Evolutionary conservation across 2,329 filamentous ascomycete species (phyloP), one percentile per base, ranked within the genome.

Genomic region (Pestalotiopsis sp.): DNA sequence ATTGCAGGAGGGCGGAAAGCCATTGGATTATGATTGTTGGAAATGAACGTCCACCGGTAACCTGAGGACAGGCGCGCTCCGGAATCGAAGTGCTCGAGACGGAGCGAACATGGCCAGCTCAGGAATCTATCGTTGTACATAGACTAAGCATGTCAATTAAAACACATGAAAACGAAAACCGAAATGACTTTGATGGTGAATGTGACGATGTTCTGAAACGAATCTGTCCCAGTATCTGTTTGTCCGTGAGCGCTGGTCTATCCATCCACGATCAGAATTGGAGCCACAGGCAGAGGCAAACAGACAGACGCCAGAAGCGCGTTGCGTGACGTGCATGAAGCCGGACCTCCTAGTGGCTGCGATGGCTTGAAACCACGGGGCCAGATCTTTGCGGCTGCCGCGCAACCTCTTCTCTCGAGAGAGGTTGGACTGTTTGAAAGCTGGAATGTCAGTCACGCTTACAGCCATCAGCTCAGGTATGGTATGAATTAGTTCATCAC

Each of bases 1-100:
- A 49, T 13, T 49, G 23, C 31, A 7, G n/a, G 23, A 23, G n/a
- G n/a, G 45, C 57, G 31, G 36, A 62, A 59, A 56, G 67, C 25
- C 20, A 31, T 68, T 58, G 25, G 13, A 60, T 60, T 56, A 61
- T 20, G 68, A 59, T 66, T 67, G 67, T 57, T 69, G 49, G 49
- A 27, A 67, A 39, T 61, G 31, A 39, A 25, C 65, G n/a, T 60
- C 23, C 25, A 41, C 36, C 65, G 36, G 20, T n/a, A 39, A 20
- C 12, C 59, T 49, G 39, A 31, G 57, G 56, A 61, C 41, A 23
- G 59, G 58, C 41, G 67, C 68, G 65, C 62, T 73, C 77, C 76
- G 74, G 71, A 72, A 78, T 79, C 77, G 77, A 79, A 79, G 77
- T 78, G 77, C 77, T 79, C 77, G 77, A 77, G 74, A 78, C 75